Percentiles rank a stretch among this genome's conserved stretches.
phyloP scores from a whole-genome alignment of 2,329 filamentous ascomycete species.

The Orbilia quercus region DNA sequence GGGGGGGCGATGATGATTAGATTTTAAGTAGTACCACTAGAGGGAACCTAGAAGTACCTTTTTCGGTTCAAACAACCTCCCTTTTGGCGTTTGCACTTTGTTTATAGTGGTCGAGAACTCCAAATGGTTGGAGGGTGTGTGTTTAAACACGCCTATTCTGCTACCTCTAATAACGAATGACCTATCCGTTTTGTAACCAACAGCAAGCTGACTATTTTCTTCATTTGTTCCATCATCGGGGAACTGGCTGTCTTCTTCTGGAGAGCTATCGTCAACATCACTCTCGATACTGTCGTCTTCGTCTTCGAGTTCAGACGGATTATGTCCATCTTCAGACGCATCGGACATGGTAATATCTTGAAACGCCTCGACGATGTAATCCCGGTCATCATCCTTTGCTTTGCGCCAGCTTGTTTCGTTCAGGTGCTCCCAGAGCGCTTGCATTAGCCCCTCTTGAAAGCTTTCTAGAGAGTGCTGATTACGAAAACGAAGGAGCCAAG shows the following conservation, averaged over 20 bases:
- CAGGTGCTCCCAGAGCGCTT: conserved; percentile 94
- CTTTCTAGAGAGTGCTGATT: conserved; percentile 81
- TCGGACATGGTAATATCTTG: conserved; percentile 95
- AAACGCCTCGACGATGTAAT: conserved; percentile 95
- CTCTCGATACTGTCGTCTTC: conserved; percentile 69
- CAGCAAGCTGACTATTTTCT: conserved; percentile 86
- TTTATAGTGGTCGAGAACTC: conserved; percentile 98
- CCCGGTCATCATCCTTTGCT: conserved; percentile 88
- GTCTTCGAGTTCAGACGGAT: conserved; percentile 65
- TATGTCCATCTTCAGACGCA: conserved; percentile 66
- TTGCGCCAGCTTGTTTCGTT: conserved; percentile 96
- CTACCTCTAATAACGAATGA: conserved; percentile 97
- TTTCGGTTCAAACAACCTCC: conserved; percentile 89
- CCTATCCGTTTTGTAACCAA: conserved; percentile 95
- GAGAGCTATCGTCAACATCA: conserved; percentile 73
- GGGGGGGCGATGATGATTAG: too few species aligned
- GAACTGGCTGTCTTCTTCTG: conserved; percentile 79
- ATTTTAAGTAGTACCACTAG: too few species aligned
- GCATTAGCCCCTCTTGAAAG: conserved; percentile 94
- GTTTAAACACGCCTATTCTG: conserved; percentile 99
- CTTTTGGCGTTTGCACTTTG: conserved; percentile 88
- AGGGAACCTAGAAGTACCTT: conserved; percentile 68
- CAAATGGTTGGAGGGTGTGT: conserved; percentile 88
- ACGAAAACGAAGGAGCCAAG: conserved; percentile 93
- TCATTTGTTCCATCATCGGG: conserved; percentile 78